Conservation (phyloP, 176 grass and related monocot species). For the Coix lacrymajobi region DNA sequence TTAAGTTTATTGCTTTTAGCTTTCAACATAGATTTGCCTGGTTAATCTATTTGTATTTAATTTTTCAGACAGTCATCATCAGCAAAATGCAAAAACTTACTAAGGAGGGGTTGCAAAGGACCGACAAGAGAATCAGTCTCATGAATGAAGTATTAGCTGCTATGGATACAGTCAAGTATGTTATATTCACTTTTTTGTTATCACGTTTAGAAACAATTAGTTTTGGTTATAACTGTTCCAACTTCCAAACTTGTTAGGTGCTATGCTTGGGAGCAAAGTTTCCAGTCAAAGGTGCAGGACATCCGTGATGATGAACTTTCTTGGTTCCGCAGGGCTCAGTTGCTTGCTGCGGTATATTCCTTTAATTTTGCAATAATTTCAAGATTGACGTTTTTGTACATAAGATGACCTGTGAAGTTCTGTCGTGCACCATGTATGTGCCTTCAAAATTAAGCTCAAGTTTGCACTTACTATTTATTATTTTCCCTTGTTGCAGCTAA, state of each 20-base stretch:
- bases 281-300: slow-evolving; percentile 90
- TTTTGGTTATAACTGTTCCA: background rate
- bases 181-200: slow-evolving; percentile 21
- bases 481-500: slow-evolving; percentile 64
- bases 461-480: background rate
- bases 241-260: slow-evolving; percentile 47
- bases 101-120: slow-evolving; percentile 93
- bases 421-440: background rate
- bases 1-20: background rate
- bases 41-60: slow-evolving; percentile 16
- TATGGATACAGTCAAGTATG: slow-evolving; percentile 99
- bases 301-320: slow-evolving; percentile 95
- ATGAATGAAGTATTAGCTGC: slow-evolving; percentile 99
- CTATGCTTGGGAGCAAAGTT: slow-evolving; percentile 99
- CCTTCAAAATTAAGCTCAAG: background rate
- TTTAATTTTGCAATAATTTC: background rate
- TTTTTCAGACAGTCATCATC: slow-evolving; percentile 76
- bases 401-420: slow-evolving; percentile 18
- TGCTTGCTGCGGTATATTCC: slow-evolving; percentile 77
- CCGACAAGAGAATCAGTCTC: slow-evolving; percentile 93
- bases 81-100: slow-evolving; percentile 96
- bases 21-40: background rate
- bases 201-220: background rate
- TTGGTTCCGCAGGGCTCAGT: slow-evolving; percentile 89
- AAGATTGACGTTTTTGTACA: background rate